A percentile compares a stretch with the other conserved stretches of the same genome.
These are phyloP conservation scores for Pascua guehoae DNA, from an alignment of 1,284 basidiomycete species.

Conservation along the genomic window DNA sequence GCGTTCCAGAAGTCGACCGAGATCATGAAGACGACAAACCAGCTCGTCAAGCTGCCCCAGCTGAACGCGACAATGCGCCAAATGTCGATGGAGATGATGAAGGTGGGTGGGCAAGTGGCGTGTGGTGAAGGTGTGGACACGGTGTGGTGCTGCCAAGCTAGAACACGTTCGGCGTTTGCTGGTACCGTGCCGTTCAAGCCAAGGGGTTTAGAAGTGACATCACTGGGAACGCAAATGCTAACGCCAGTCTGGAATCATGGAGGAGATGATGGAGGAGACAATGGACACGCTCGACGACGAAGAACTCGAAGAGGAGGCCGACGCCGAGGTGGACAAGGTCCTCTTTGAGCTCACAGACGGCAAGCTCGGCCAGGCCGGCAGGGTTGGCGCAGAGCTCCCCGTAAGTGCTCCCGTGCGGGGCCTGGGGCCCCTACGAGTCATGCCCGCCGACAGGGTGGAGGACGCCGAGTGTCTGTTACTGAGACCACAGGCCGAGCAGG, in stretches of 20 bases:
- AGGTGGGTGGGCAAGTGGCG: constrained; percentile 60
- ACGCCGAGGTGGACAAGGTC: constrained; percentile 95
- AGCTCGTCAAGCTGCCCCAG: constrained; percentile 86
- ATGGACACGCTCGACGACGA: constrained; percentile 78
- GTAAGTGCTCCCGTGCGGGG: constrained; percentile 54
- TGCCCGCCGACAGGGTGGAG: not conserved
- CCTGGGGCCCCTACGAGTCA: not conserved
- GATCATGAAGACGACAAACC: constrained; percentile 97
- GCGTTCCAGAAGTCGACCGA: constrained; percentile 95
- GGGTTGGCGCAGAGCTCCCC: constrained; percentile 69
- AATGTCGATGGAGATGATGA: constrained; percentile 99
- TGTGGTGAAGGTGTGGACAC: not conserved
- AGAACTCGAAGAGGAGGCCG: constrained; percentile 92
- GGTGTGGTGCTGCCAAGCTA: too few species aligned
- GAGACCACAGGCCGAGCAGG: constrained; percentile 59
- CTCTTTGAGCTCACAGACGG: constrained; percentile 93
- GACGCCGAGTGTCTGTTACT: not conserved
- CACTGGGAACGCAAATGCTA: not conserved
- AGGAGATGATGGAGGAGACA: constrained; percentile 87
- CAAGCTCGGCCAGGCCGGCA: constrained; percentile 79
- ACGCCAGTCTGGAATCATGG: constrained; percentile 79
- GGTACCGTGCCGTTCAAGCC: too few species aligned
- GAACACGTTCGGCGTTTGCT: too few species aligned
- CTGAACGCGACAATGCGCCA: constrained; percentile 89
- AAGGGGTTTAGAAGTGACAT: too few species aligned